A percentile compares a stretch with the other conserved stretches of the same genome.
Conservation (phyloP, 768 basidiomycete genomes). For the Phallus indusiatus region DNA sequence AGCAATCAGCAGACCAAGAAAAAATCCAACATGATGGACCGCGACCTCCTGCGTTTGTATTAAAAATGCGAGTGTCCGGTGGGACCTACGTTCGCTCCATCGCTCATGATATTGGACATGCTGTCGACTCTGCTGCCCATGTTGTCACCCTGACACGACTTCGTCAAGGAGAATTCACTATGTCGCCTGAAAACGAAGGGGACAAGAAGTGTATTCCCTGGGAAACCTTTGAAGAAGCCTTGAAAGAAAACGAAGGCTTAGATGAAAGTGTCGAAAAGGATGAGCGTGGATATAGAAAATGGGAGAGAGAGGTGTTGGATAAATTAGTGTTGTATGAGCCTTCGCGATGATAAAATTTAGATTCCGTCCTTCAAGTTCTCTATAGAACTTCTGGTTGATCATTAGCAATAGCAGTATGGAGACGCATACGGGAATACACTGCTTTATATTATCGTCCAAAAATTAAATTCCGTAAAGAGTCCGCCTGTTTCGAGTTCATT, state of each 20-base stretch:
- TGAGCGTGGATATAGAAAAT: slow-evolving; percentile 60
- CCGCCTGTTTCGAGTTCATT: no score
- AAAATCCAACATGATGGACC: slow-evolving; percentile 20
- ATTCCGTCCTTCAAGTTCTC: neutral
- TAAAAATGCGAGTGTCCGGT: slow-evolving; percentile 89
- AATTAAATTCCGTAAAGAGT: no score
- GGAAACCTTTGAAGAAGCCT: slow-evolving; percentile 59
- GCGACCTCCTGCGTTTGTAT: slow-evolving; percentile 66
- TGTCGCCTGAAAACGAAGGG: slow-evolving; percentile 37
- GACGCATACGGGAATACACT: no score
- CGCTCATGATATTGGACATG: slow-evolving; percentile 83
- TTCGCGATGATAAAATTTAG: neutral
- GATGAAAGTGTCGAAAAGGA: slow-evolving; percentile 31
- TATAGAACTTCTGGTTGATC: no score
- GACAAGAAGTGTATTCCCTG: slow-evolving; percentile 63
- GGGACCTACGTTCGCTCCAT: slow-evolving; percentile 97
- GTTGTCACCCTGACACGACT: slow-evolving; percentile 85
- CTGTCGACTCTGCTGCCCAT: slow-evolving; percentile 81
- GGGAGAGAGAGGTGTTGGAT: slow-evolving; percentile 77
- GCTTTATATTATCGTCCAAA: no score
- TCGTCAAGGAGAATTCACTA: slow-evolving; percentile 76
- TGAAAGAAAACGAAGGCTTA: slow-evolving; percentile 34
- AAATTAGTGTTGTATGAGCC: slow-evolving; percentile 30
- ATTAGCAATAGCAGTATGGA: no score
- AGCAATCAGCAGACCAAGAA: slow-evolving; percentile 26